Evolutionary conservation across 495 filamentous ascomycete genomes (phyloP).

Genomic region (Xylaria scruposa): DNA sequence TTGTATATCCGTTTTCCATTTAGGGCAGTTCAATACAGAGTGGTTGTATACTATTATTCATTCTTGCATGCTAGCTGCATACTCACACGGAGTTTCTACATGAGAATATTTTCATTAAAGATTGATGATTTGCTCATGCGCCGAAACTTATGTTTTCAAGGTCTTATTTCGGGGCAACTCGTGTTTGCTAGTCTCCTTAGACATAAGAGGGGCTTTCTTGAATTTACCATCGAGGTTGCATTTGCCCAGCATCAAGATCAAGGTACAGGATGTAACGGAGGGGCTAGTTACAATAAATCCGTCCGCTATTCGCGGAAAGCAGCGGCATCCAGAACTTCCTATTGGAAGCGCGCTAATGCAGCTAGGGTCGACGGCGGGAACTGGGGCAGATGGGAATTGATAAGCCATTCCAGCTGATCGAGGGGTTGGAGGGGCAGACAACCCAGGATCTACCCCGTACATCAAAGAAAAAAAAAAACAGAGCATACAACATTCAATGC

Average conservation of each 20-base stretch:
- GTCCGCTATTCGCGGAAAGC: conserved; percentile 21
- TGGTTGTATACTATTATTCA: background rate
- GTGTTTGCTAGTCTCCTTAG: too few relatives aligned
- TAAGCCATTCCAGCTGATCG: conserved; percentile 11
- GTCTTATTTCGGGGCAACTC: background rate
- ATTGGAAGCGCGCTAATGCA: conserved; percentile 13
- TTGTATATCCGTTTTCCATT: conserved; percentile 1
- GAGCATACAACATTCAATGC: background rate
- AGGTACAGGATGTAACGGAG: conserved; percentile 2
- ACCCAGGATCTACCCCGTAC: background rate
- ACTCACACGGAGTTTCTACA: background rate
- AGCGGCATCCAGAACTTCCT: background rate
- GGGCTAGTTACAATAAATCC: background rate
- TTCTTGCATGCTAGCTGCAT: conserved; percentile 9
- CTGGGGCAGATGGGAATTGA: conserved; percentile 13
- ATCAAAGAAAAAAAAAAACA: background rate
- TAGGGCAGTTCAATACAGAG: conserved; percentile 9
- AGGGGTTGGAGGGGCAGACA: conserved; percentile 10
- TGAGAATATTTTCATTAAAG: background rate
- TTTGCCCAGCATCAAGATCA: background rate
- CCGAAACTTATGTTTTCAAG: background rate
- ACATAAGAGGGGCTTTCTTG: too few relatives aligned
- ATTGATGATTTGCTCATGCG: background rate
- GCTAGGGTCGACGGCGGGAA: conserved; percentile 5
- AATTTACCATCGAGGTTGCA: background rate